Evolutionary conservation across 2,329 filamentous ascomycete genomes (phyloP).

Genomic region (Aspergillus thermomutatus): DNA sequence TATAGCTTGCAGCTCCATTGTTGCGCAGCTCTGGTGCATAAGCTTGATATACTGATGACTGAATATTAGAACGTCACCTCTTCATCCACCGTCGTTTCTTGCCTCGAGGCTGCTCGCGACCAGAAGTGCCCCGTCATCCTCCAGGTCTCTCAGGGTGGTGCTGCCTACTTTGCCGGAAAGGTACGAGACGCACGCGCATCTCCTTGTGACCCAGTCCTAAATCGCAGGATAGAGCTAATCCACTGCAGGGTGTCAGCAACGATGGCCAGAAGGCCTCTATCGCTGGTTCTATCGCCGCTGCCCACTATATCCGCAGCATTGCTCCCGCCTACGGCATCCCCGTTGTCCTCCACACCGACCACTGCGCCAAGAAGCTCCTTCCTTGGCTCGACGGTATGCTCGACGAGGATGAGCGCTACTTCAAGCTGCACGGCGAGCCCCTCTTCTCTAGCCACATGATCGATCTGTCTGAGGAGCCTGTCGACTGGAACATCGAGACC

Average conservation of each 20-base stretch:
- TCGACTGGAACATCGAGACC: conserved; percentile 87
- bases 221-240: conserved; percentile 1
- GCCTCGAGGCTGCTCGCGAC: conserved; percentile 93
- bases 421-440: conserved; percentile 88
- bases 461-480: conserved; percentile 87
- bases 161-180: conserved; percentile 90
- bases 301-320: conserved; percentile 88
- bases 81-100: conserved; percentile 78
- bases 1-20: too few relatives aligned
- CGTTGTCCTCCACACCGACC: conserved; percentile 93
- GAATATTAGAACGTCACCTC: conserved; percentile 75
- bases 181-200: conserved; percentile 43
- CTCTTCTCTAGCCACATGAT: conserved; percentile 99
- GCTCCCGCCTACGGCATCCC: conserved; percentile 85
- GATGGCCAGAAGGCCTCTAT: conserved; percentile 83
- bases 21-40: background rate
- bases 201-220: background rate
- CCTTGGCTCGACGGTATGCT: conserved; percentile 97
- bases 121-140: conserved; percentile 88
- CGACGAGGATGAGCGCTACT: conserved; percentile 89
- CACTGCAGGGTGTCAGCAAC: conserved; percentile 67
- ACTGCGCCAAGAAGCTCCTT: conserved; percentile 99
- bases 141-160: conserved; percentile 89
- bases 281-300: conserved; percentile 79
- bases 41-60: background rate